phyloP scores from a whole-genome alignment of 1,139 yeast genomes.

The Saccharomyces hybrid region DNA sequence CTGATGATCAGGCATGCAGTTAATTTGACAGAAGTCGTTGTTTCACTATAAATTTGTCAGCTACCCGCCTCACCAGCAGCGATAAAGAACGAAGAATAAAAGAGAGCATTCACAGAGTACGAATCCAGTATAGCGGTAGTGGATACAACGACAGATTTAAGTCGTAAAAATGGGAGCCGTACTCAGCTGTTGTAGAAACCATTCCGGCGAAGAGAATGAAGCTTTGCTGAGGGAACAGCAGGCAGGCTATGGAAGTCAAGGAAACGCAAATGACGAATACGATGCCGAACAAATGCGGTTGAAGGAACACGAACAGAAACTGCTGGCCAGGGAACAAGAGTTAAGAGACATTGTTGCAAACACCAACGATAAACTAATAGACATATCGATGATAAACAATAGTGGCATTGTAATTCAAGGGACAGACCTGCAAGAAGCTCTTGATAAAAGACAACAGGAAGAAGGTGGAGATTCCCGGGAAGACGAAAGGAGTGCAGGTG shows the following conservation, averaged over 20 bases:
- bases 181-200: constrained; percentile 8
- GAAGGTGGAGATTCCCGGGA: constrained; percentile 1
- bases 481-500: neutral
- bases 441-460: neutral
- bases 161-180: constrained; percentile 8
- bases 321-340: constrained; percentile 30
- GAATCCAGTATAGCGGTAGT: neutral
- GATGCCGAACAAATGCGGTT: constrained; percentile 19
- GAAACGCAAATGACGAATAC: constrained; percentile 13
- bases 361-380: constrained; percentile 33
- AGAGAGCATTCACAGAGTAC: neutral
- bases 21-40: neutral
- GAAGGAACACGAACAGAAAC: constrained; percentile 27
- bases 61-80: neutral
- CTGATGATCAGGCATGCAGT: neutral
- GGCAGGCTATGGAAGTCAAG: constrained; percentile 25
- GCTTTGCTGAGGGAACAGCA: constrained; percentile 27
- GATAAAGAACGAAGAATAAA: neutral
- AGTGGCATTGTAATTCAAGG: constrained; percentile 29
- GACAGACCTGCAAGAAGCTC: constrained; percentile 14
- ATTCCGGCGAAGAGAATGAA: constrained; percentile 20
- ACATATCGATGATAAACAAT: constrained; percentile 31
- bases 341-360: constrained; percentile 34
- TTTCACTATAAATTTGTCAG: neutral
- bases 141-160: neutral